Percentiles rank a stretch among this genome's conserved stretches.
phyloP scores from a whole-genome alignment of 2,329 filamentous ascomycete species.

The Fusarium pseudonygamai region DNA sequence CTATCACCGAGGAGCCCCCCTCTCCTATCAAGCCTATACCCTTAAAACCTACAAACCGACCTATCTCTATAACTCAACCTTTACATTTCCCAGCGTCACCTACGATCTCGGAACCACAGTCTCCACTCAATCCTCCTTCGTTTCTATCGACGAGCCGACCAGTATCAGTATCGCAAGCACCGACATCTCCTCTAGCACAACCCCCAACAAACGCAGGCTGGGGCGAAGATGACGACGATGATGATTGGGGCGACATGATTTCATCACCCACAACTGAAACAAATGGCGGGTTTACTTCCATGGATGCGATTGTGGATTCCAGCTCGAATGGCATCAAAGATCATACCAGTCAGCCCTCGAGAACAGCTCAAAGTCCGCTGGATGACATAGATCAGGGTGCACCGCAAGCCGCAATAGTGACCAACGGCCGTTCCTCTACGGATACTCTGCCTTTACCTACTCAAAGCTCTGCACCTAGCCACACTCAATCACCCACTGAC shows the following conservation, averaged over 20 bases:
- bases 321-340: not conserved
- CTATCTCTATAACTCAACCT: conserved; percentile 33
- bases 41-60: conserved; percentile 29
- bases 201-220: conserved; percentile 31
- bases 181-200: conserved; percentile 37
- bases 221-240: conserved; percentile 50
- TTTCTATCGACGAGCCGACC: conserved; percentile 24
- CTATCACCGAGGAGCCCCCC: conserved; percentile 14
- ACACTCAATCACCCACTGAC: not conserved
- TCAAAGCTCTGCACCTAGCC: not conserved
- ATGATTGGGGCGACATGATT: conserved; percentile 71
- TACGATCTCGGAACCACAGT: conserved; percentile 17
- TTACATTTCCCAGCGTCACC: conserved; percentile 27
- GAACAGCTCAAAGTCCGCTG: conserved; percentile 3
- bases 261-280: conserved; percentile 42
- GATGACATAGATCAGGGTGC: conserved; percentile 2
- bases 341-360: conserved; percentile 11
- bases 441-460: conserved; percentile 7
- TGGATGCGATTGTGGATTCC: conserved; percentile 24
- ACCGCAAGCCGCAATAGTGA: not conserved
- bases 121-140: conserved; percentile 11
- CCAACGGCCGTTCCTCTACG: conserved; percentile 17
- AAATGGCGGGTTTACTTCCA: conserved; percentile 31
- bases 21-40: conserved; percentile 28
- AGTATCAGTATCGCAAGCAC: conserved; percentile 27